A percentile compares a stretch with the other conserved stretches of the same genome.
These are phyloP conservation scores for Lipomyces sp. DNA, from an alignment of 805 yeast genomes.

Conservation along the genomic window DNA sequence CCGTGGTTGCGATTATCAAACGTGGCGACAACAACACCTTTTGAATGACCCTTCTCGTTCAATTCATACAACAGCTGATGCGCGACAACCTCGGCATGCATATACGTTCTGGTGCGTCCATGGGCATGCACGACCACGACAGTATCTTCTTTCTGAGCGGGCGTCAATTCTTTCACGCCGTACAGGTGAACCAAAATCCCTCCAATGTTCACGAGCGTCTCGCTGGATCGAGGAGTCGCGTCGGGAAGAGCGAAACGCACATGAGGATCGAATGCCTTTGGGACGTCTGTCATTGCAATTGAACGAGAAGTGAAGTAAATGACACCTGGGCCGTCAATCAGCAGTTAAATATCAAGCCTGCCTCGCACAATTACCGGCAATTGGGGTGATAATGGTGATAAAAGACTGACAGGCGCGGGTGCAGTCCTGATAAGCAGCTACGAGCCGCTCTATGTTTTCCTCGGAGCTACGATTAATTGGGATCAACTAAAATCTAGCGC, in stretches of 20 bases:
- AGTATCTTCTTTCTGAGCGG: constrained; percentile 30
- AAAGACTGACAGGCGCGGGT: too few species aligned
- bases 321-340: background rate
- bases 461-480: too few species aligned
- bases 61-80: constrained; percentile 38
- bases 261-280: constrained; percentile 2
- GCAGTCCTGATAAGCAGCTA: too few species aligned
- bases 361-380: too few species aligned
- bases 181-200: constrained; percentile 48
- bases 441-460: too few species aligned
- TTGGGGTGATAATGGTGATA: too few species aligned
- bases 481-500: too few species aligned
- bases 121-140: constrained; percentile 48
- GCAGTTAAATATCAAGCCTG: too few species aligned
- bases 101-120: constrained; percentile 45
- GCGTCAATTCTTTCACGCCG: constrained; percentile 41
- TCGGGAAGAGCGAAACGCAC: constrained; percentile 19
- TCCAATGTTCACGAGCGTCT: constrained; percentile 38
- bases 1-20: constrained; percentile 61
- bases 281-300: background rate
- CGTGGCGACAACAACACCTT: constrained; percentile 45
- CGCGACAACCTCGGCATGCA: constrained; percentile 44
- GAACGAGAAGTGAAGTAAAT: background rate
- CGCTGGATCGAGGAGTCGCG: constrained; percentile 19
- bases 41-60: constrained; percentile 20